Base-by-base conservation (phyloP, 352 stramenopile genomes). In the Plasmopara viticola region DNA sequence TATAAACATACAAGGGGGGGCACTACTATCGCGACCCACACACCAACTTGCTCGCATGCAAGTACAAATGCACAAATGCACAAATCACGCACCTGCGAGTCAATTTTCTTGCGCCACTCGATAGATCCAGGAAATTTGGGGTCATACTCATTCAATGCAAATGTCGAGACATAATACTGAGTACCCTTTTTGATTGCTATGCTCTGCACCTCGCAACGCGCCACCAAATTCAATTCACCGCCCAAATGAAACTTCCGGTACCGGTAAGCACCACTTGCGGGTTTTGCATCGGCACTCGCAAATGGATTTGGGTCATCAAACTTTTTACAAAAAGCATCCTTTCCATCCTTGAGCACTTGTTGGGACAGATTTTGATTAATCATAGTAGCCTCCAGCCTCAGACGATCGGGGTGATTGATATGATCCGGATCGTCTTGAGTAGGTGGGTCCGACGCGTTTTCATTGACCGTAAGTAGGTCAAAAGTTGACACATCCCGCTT, bases 301-400 rank as follows among this genome's bases (percentile, higher is more conserved):
- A 99, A 99, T 42, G 95, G 94, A 72, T 98, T 97, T 12, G 84
- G 55, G 29, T 78, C 60, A 33, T 84, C 74, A 44, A 86, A 84
- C 65, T 92, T 93, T 61, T 66, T 71, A 52, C 62, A 72, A 46
- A 68, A 64, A 1, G 63, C 63, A 14, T 57, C 64, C 5, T 66
- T 70, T 37, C 57, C 60, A 17, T 47, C 56, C 55, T 95, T 90
- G 25, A 98, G 72, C 38, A 98, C 94, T 70, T 99, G 95, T 66
- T 99, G 96, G 28, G 94, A 97, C 68, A 99, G 95, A 69, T 98
- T 98, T 69, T 99, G 95, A 76, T 98, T 98, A 68, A 99, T 98
- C 80, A 97, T 97, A 6, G 96, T 99, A 2, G 95, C 95, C 55
- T 99, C 96, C 6, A 98, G 75, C 53, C 77, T 92, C 10, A 99